phyloP scores from a whole-genome alignment of 768 basidiomycete genomes.

The Punctularia strigosozonata region DNA sequence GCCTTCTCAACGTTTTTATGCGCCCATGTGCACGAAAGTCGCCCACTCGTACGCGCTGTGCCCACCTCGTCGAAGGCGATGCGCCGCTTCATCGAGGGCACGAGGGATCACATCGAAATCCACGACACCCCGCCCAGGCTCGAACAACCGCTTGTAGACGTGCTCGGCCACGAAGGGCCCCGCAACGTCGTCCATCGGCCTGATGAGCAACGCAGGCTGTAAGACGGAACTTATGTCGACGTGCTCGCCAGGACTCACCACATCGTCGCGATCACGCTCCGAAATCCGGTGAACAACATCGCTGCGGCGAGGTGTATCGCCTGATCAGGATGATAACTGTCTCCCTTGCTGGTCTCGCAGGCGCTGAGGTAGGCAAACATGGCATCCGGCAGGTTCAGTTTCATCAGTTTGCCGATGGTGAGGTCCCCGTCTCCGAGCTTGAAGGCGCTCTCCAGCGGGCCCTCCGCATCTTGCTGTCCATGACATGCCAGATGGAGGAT shows the following conservation, averaged over 20 bases:
- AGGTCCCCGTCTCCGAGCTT: slow-evolving; percentile 6
- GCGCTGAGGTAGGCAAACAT: slow-evolving; percentile 11
- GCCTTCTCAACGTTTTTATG: no score
- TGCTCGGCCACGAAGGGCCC: not conserved
- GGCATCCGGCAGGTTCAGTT: not conserved
- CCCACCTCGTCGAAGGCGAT: not conserved
- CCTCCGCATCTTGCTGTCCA: slow-evolving; percentile 5
- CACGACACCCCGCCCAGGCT: not conserved
- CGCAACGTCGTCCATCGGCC: not conserved
- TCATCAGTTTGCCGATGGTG: slow-evolving; percentile 2
- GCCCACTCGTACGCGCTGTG: not conserved
- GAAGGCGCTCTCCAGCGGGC: slow-evolving; percentile 6
- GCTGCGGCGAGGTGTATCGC: slow-evolving; percentile 6
- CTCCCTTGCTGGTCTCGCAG: slow-evolving; percentile 8
- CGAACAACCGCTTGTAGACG: not conserved
- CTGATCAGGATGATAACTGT: slow-evolving; percentile 1
- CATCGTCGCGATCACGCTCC: slow-evolving; percentile 5
- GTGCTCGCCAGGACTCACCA: no score
- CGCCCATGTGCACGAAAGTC: not conserved
- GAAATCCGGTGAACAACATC: slow-evolving; percentile 2
- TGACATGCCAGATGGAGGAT: slow-evolving; percentile 9
- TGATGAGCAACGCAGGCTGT: no score
- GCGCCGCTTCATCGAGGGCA: not conserved
- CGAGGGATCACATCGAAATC: not conserved
- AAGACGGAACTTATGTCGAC: no score